These are phyloP conservation scores for Coniferiporia sulphurascens DNA, from an alignment of 1,284 basidiomycete genomes.

Conservation along the genomic window DNA sequence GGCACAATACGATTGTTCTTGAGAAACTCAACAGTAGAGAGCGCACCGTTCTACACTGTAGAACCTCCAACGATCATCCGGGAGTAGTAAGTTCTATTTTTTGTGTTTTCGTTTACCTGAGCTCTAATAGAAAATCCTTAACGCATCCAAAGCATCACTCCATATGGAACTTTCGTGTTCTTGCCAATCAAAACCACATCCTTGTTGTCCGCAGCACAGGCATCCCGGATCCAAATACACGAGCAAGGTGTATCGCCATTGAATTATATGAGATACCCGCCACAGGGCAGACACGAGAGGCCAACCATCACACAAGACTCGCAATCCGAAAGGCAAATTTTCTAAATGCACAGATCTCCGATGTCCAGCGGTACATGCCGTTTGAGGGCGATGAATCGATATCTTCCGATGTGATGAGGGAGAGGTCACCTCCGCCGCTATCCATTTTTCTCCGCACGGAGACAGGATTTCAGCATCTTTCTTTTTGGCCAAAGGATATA, in stretches of 20 bases:
- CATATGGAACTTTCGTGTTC: conserved; percentile 38
- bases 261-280: conserved; percentile 19
- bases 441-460: conserved; percentile 42
- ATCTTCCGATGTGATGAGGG: conserved; percentile 25
- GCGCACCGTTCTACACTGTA: conserved; percentile 6
- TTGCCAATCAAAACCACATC: conserved; percentile 50
- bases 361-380: conserved; percentile 34
- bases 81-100: conserved; percentile 11
- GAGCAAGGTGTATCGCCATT: no score
- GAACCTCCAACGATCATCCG: not conserved
- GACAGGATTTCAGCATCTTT: conserved; percentile 34
- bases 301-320: not conserved
- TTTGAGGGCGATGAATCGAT: conserved; percentile 31
- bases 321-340: not conserved
- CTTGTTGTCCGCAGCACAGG: conserved; percentile 48
- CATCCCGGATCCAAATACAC: no score
- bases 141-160: conserved; percentile 41
- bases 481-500: conserved; percentile 32
- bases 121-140: conserved; percentile 19
- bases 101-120: conserved; percentile 27
- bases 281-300: conserved; percentile 20
- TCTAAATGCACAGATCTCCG: conserved; percentile 47
- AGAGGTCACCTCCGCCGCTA: conserved; percentile 42
- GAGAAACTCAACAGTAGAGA: conserved; percentile 34
- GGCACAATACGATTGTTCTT: conserved; percentile 40